phyloP scores from a whole-genome alignment of 257 asterid species.

The Ophiorrhiza pumila region DNA sequence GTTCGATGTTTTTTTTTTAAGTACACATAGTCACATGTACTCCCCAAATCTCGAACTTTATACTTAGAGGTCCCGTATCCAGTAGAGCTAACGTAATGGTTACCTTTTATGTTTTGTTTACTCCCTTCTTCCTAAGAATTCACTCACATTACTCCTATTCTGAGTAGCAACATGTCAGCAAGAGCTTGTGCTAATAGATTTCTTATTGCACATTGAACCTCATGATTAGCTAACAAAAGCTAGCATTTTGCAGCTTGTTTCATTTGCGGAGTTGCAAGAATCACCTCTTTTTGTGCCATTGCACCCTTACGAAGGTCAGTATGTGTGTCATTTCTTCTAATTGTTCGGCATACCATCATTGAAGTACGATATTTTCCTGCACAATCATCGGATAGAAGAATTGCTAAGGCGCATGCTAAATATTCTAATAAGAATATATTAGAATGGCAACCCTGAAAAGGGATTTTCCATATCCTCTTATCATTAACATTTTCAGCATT shows the following conservation, averaged over 20 bases:
- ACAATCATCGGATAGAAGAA: neutral
- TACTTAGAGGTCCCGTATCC: too few relatives aligned
- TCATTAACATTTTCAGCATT: neutral
- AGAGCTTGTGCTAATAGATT: neutral
- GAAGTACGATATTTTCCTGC: neutral
- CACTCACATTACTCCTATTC: neutral
- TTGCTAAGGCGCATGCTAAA: neutral
- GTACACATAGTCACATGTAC: too few relatives aligned
- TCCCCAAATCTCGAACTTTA: too few relatives aligned
- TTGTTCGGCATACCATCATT: neutral
- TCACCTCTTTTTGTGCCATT: constrained; percentile 72
- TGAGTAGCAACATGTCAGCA: neutral
- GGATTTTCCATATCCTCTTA: neutral
- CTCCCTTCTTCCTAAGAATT: neutral
- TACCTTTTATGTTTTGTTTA: neutral
- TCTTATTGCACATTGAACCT: neutral
- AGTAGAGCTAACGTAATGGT: too few relatives aligned
- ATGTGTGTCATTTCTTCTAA: neutral
- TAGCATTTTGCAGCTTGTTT: constrained; percentile 61
- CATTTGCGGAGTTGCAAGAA: constrained; percentile 70
- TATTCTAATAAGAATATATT: neutral
- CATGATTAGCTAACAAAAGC: neutral
- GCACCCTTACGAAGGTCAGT: constrained; percentile 63
- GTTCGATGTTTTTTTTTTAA: too few relatives aligned
- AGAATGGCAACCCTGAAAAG: neutral